phyloP scores from a whole-genome alignment of 306 rosid genomes.

The Boehmeria nivea region DNA sequence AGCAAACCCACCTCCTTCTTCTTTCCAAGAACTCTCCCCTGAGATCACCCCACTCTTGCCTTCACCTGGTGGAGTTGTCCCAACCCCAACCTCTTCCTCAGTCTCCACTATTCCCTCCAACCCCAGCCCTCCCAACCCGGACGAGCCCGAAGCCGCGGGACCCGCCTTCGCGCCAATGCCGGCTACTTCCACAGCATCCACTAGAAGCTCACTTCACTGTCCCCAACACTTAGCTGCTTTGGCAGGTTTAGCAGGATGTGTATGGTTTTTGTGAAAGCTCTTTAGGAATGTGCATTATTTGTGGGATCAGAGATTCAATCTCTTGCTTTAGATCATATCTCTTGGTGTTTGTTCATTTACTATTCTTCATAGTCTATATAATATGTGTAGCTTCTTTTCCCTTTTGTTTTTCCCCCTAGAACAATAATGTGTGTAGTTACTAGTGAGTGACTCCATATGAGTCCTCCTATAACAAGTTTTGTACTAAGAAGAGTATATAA shows the following conservation, averaged over 20 bases:
- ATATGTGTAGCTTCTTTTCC: constrained; percentile 1
- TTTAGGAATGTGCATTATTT: constrained; percentile 30
- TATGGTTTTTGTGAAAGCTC: constrained; percentile 21
- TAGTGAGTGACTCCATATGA: no score
- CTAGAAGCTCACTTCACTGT: constrained; percentile 23
- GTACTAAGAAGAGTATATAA: no score
- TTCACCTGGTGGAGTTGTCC: constrained; percentile 56
- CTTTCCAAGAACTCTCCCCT: constrained; percentile 56
- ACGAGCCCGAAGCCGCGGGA: constrained; percentile 40
- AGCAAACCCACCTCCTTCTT: constrained; percentile 34
- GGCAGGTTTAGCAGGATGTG: constrained; percentile 36
- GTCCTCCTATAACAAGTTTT: no score
- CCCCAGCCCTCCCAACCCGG: constrained; percentile 89
- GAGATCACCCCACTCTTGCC: constrained; percentile 88
- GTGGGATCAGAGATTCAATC: constrained; percentile 26
- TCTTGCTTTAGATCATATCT: constrained; percentile 10
- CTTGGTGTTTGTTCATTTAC: constrained; percentile 23
- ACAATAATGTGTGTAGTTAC: constrained; percentile 14
- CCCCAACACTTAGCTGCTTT: constrained; percentile 27
- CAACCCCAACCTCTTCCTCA: constrained; percentile 51
- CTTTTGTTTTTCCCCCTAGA: neutral
- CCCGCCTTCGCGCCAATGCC: constrained; percentile 62
- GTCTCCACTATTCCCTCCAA: constrained; percentile 77
- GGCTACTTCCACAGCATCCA: constrained; percentile 40
- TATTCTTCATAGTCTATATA: constrained; percentile 24